Conservation (phyloP, 208 protist species). For the Leishmania lainsoni region DNA sequence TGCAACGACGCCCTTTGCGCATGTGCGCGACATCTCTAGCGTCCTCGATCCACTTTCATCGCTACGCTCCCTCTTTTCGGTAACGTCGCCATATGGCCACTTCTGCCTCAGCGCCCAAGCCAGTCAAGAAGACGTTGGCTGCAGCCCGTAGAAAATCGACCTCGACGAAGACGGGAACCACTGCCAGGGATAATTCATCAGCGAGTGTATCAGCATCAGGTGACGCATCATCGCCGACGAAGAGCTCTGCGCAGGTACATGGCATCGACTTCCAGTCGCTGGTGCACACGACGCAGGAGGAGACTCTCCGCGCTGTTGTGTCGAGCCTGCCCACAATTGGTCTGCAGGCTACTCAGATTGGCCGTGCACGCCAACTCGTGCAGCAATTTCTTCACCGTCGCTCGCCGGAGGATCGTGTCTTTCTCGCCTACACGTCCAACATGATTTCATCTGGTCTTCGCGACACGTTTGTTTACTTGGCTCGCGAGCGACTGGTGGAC, state of each 20-base stretch:
- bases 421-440: conserved; percentile 99
- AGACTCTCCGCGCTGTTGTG: conserved; percentile 57
- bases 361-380: conserved; percentile 63
- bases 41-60: background rate
- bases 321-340: conserved; percentile 44
- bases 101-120: background rate
- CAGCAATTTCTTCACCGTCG: conserved; percentile 64
- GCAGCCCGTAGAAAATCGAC: background rate
- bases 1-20: background rate
- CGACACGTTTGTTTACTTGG: conserved; percentile 97
- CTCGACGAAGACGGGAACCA: background rate
- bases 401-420: conserved; percentile 83
- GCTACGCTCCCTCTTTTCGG: background rate
- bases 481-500: conserved; percentile 96
- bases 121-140: background rate
- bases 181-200: background rate
- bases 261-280: conserved; percentile 65
- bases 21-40: background rate
- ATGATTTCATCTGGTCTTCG: conserved; percentile 98
- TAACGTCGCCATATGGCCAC: background rate
- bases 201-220: background rate
- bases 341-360: conserved; percentile 82
- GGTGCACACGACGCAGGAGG: conserved; percentile 45
- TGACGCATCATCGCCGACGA: background rate
- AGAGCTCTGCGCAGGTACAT: background rate